Evolutionary conservation across 352 stramenopile genomes (phyloP), one percentile per base, ranked within the genome.

Genomic region (Pythium sukuiense): DNA sequence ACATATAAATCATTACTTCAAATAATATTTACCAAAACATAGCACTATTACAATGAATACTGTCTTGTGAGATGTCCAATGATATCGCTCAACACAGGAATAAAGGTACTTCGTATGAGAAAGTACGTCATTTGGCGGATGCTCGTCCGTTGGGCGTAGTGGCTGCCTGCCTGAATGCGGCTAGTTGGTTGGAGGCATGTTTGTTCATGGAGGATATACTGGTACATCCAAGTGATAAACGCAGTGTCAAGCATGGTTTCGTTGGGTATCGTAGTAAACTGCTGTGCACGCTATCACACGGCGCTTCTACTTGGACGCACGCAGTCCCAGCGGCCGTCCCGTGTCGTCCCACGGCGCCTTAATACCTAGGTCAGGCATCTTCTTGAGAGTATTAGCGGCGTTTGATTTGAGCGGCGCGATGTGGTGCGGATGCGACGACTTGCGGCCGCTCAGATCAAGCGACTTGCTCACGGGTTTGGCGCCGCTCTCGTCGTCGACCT

Each of bases 291-390:
- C 45, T 2, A 29, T 18, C 27, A 9, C 12, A 18, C n/a, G 13
- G 1, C 1, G 26, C 37, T 6, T 27, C 69, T 68, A 85, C 67
- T 87, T 87, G 66, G 71, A 75, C 13, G 61, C 60, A 33, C 85
- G 85, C 50, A 93, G 76, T n/a, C 80, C 83, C 32, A 90, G 73
- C 27, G 81, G 81, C 55, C 81, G 76, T 1, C 84, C 87, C 8
- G 79, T 92, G 12, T 92, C 83, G 39, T 95, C 83, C 81, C 87
- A 93, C 18, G 86, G 86, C 20, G 84, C 86, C 60, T 88, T 93
- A 30, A 93, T 76, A 6, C 80, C 82, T 11, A 90, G 65, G 55
- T 92, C 78, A 0, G 78, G 79, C 76, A 90, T 89, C 20, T 79
- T 80, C 60, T 86, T 87, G 53, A 91, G 79, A 37, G 71, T 81